Base-by-base conservation (phyloP, 139 green algal genomes). In the Raphidocelis subcapitata region DNA sequence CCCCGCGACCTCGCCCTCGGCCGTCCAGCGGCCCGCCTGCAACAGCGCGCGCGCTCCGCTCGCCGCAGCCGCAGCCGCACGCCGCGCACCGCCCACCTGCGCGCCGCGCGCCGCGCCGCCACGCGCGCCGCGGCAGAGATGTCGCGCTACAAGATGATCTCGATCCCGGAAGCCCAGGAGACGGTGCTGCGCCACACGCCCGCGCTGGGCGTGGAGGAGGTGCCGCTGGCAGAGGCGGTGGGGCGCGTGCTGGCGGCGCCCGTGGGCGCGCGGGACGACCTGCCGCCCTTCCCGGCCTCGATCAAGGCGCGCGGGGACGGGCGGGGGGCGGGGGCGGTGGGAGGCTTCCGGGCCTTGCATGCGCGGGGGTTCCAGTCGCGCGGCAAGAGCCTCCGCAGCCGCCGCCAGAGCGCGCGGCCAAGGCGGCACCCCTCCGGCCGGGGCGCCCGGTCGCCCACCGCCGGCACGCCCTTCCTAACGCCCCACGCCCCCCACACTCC, bases 261-360 rank as follows among this genome's bases (percentile, higher is more conserved):
- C 12, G 91, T 98, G 0, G 71, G 56, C 0, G 92, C 94, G 0
- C 72, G 62, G 0, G 93, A 98, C 64, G 79, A 86, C 5, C 79
- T 98, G 21, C 94, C 94, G 23, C 92, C 89, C 3, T 98, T 95
- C 62, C 89, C 90, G 0, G 93, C 94, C 0, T 98, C 93, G 2
- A 97, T 98, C 71, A 98, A 98, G 87, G 93, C 90, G 44, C n/a
- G 31, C 23, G 33, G 5, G 20, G 28, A 14, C 26, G 26, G 2
- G 5, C 10, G 23, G 33, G 21, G 55, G 26, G 41, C 24, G 37
- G 15, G 33, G 32, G 32, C 24, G 29, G 20, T 41, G 29, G 21
- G 15, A 37, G 5, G 62, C 2, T 3, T 31, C 15, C 33, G 23
- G 46, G 18, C 15, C 23, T 35, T 65, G 24, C 16, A 23, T 10